Evolutionary conservation across 2,329 filamentous ascomycete species (phyloP), one percentile per base, ranked within the genome.

Genomic region (Bipolaris sorokiniana): DNA sequence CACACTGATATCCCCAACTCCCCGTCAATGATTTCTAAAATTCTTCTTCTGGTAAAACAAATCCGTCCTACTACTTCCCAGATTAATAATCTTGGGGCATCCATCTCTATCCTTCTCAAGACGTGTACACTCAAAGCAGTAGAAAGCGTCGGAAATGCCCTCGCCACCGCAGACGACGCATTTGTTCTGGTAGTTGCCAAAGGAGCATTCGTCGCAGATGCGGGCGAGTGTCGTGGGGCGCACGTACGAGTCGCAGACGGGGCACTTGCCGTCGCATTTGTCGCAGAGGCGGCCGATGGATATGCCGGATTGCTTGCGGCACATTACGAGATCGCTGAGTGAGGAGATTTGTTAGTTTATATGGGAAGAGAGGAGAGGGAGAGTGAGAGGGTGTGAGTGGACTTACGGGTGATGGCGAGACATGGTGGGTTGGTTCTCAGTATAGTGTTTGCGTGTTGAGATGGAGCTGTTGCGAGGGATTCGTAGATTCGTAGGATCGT

Each of bases 171-270:
- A 99, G 41, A 99, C 95, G 67, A 99, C 92, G 77, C 95, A 99
- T 80, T 99, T 99, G 83, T 99, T 99, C 82, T 98, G 95, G 83
- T 97, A 99, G 84, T 99, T 99, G 75, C 95, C 95, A 78, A 99
- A 99, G 76, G 91, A 93, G 84, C 95, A 99, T 81, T 99, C 95
- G 82, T 99, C 95, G 83, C 95, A 99, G 82, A 99, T 98, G 73
- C 94, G 92, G 59, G 96, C 95, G 55, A 98, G 89, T 7, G 95
- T 98, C 26, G 95, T 99, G 11, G 95, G 95, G 15, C 95, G 93
- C 63, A 99, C 95, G 85, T 99, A 99, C 60, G 91, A 96, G 78
- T 99, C 95, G 87, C 95, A 99, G 60, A 99, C 93, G 65, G 95
- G 95, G 74, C 95, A 99, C 83, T 99, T 99, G 79, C 95, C 95